These are phyloP conservation scores for Hypoxylon rickii DNA, from an alignment of 495 filamentous ascomycete genomes.

Conservation along the genomic window DNA sequence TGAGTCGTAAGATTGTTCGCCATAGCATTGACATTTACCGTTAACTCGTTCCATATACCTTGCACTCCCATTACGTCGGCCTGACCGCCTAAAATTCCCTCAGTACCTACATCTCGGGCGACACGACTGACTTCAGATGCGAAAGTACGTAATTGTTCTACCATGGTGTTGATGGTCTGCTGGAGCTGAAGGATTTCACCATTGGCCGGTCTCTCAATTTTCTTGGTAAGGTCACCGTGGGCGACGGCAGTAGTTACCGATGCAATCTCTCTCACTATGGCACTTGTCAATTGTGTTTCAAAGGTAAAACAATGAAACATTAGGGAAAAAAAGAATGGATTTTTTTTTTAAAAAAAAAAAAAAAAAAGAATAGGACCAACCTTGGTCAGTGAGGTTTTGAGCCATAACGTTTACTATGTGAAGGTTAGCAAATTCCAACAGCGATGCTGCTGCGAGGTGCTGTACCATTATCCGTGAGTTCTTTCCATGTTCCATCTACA, in stretches of 20 bases:
- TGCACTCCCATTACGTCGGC: slow-evolving; percentile 88
- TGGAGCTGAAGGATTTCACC: slow-evolving; percentile 96
- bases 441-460: slow-evolving; percentile 10
- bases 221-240: slow-evolving; percentile 93
- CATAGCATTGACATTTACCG: slow-evolving; percentile 98
- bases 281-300: too few species aligned
- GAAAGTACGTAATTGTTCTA: slow-evolving; percentile 95
- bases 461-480: slow-evolving; percentile 91
- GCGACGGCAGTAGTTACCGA: slow-evolving; percentile 95
- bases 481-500: slow-evolving; percentile 97
- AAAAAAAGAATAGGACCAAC: slow-evolving; percentile 32
- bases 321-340: too few species aligned
- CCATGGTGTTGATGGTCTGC: slow-evolving; percentile 99
- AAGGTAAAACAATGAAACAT: too few species aligned
- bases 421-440: slow-evolving; percentile 22
- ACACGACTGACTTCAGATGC: slow-evolving; percentile 97
- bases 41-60: slow-evolving; percentile 94
- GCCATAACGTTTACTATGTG: slow-evolving; percentile 93
- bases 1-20: slow-evolving; percentile 96
- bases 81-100: slow-evolving; percentile 95
- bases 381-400: slow-evolving; percentile 66
- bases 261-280: slow-evolving; percentile 88
- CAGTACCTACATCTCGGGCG: slow-evolving; percentile 94
- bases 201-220: slow-evolving; percentile 90
- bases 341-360: slow-evolving; percentile 22